Evolutionary conservation across 495 filamentous ascomycete genomes (phyloP).

Genomic region (Daldinia loculata): DNA sequence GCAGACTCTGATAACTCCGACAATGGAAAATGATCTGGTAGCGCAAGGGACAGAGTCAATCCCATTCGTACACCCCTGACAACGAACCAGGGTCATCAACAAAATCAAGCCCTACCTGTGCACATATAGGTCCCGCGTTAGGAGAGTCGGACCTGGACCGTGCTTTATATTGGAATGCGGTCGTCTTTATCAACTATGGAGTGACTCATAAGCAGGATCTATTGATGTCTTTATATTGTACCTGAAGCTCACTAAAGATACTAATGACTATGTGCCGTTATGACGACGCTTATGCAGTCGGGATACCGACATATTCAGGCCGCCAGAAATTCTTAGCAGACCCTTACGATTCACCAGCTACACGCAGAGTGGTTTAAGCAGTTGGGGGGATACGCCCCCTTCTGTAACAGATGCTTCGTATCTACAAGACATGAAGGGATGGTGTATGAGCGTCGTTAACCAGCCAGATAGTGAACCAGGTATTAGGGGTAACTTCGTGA

Average conservation of each 20-base stretch:
- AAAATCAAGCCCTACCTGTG: neutral
- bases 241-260: neutral
- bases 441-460: neutral
- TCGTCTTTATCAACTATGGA: neutral
- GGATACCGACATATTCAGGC: neutral
- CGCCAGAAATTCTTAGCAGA: neutral
- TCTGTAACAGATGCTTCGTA: neutral
- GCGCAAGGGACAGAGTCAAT: neutral
- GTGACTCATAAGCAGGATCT: neutral
- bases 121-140: neutral
- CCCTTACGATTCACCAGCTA: too few relatives aligned
- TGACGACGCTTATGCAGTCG: too few relatives aligned
- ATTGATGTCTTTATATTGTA: neutral
- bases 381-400: neutral
- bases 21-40: slow-evolving; percentile 39
- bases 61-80: neutral
- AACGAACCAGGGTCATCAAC: neutral
- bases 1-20: slow-evolving; percentile 66
- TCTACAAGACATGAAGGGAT: neutral
- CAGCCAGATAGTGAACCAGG: neutral
- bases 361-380: neutral
- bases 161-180: neutral
- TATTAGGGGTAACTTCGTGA: neutral
- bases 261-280: neutral
- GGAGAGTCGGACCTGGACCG: neutral